phyloP scores from a whole-genome alignment of 2,329 filamentous ascomycete genomes.

The Aureobasidium musti region DNA sequence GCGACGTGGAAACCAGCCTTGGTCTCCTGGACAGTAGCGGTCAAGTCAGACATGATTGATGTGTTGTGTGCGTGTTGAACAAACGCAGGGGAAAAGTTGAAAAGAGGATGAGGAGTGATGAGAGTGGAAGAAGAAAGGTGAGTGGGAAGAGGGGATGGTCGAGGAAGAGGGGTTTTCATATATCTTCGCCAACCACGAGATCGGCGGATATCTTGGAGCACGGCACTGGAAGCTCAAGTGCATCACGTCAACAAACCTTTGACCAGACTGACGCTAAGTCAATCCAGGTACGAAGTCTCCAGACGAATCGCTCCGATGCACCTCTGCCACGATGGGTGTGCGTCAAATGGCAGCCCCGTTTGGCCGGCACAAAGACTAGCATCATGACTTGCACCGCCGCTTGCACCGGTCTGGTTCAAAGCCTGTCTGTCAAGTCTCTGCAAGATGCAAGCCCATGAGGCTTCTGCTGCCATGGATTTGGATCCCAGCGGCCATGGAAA shows the following conservation, averaged over 20 bases:
- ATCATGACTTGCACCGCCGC: constrained; percentile 17
- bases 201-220: constrained; percentile 27
- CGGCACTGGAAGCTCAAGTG: constrained; percentile 26
- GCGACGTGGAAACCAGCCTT: constrained; percentile 67
- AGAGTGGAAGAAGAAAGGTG: constrained; percentile 8
- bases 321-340: constrained; percentile 26
- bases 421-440: constrained; percentile 14
- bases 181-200: constrained; percentile 17
- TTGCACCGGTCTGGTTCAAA: constrained; percentile 10
- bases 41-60: constrained; percentile 66
- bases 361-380: constrained; percentile 24
- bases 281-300: constrained; percentile 18
- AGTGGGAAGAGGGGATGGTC: constrained; percentile 11
- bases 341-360: constrained; percentile 20
- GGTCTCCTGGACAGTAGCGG: constrained; percentile 63
- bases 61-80: constrained; percentile 34
- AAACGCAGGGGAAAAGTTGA: constrained; percentile 26
- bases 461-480: constrained; percentile 21
- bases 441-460: constrained; percentile 17
- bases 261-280: constrained; percentile 20
- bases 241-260: constrained; percentile 26
- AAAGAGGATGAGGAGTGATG: constrained; percentile 27
- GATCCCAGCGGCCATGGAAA: constrained; percentile 11
- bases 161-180: constrained; percentile 27
- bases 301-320: constrained; percentile 27